phyloP scores from a whole-genome alignment of 2,329 filamentous ascomycete genomes.

The Pseudonectria buxi region DNA sequence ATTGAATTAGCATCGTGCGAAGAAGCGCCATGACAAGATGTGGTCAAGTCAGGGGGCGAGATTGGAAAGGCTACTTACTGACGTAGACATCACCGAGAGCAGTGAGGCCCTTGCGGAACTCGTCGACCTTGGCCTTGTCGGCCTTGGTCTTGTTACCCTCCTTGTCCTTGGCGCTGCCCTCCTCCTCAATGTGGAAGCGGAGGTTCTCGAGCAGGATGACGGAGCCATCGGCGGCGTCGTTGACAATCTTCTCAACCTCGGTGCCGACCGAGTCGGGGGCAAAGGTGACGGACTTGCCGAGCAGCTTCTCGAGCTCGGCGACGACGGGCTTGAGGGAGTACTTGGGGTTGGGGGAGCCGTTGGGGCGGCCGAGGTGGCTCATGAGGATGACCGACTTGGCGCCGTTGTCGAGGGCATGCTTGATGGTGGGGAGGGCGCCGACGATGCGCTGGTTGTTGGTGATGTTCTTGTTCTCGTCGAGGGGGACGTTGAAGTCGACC shows the following conservation, averaged over 20 bases:
- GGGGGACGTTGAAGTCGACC: slow-evolving; percentile 99
- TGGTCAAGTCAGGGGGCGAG: not conserved
- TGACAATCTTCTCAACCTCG: slow-evolving; percentile 84
- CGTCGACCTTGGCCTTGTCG: slow-evolving; percentile 83
- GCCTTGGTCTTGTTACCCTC: slow-evolving; percentile 98
- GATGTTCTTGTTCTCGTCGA: slow-evolving; percentile 85
- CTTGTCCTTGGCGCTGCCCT: slow-evolving; percentile 89
- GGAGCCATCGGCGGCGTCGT: slow-evolving; percentile 71
- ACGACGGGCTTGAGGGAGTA: slow-evolving; percentile 93
- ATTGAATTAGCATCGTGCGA: slow-evolving; percentile 13
- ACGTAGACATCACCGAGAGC: slow-evolving; percentile 92
- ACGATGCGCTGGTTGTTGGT: slow-evolving; percentile 99
- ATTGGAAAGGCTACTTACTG: slow-evolving; percentile 55
- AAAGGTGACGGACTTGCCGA: slow-evolving; percentile 79
- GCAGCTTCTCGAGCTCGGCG: slow-evolving; percentile 82
- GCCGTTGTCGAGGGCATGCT: slow-evolving; percentile 82
- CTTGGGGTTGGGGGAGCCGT: slow-evolving; percentile 83
- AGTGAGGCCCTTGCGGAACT: slow-evolving; percentile 93
- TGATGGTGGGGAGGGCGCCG: slow-evolving; percentile 91
- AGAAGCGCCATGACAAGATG: not conserved
- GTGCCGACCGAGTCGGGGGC: slow-evolving; percentile 84
- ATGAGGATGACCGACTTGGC: slow-evolving; percentile 93
- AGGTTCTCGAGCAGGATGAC: slow-evolving; percentile 94
- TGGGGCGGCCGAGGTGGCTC: slow-evolving; percentile 95
- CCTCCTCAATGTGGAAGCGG: slow-evolving; percentile 96